Conservation (phyloP, 176 grass and related monocot genomes). For the Elymus sibiricus region DNA sequence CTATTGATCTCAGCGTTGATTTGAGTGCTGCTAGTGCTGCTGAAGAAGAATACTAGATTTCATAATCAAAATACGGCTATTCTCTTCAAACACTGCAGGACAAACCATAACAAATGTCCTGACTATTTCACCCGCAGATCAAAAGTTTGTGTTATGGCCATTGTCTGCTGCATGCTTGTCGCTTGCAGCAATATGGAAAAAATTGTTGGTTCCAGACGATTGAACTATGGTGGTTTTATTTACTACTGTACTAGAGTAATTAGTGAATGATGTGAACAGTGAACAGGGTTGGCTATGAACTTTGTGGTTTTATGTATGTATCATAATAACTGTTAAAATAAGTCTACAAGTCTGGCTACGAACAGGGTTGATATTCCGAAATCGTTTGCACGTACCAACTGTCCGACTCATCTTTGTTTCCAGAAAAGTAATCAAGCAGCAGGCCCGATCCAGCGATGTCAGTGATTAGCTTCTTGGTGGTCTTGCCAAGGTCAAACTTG, state of each 20-base stretch:
- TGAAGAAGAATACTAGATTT: conserved; percentile 76
- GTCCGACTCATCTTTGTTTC: neutral
- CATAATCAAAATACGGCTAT: neutral
- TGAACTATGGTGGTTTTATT: conserved; percentile 23
- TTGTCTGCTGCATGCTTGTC: conserved; percentile 13
- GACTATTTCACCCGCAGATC: conserved; percentile 12
- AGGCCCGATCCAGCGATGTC: neutral
- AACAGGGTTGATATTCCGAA: neutral
- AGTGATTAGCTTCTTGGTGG: neutral
- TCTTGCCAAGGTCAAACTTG: neutral
- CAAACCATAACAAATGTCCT: conserved; percentile 15
- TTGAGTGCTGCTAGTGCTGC: conserved; percentile 84
- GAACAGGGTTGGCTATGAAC: neutral
- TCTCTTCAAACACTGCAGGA: neutral
- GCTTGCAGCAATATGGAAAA: conserved; percentile 12
- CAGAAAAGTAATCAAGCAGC: neutral
- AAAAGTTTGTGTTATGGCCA: neutral
- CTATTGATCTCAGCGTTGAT: conserved; percentile 81
- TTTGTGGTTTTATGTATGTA: conserved; percentile 23
- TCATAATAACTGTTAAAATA: neutral
- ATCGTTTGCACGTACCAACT: neutral
- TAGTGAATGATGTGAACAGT: conserved; percentile 22
- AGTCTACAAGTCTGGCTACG: neutral
- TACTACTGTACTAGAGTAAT: conserved; percentile 5
- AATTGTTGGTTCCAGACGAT: conserved; percentile 14